Evolutionary conservation across 2,329 filamentous ascomycete species (phyloP).

Genomic region (Fusarium buharicum): DNA sequence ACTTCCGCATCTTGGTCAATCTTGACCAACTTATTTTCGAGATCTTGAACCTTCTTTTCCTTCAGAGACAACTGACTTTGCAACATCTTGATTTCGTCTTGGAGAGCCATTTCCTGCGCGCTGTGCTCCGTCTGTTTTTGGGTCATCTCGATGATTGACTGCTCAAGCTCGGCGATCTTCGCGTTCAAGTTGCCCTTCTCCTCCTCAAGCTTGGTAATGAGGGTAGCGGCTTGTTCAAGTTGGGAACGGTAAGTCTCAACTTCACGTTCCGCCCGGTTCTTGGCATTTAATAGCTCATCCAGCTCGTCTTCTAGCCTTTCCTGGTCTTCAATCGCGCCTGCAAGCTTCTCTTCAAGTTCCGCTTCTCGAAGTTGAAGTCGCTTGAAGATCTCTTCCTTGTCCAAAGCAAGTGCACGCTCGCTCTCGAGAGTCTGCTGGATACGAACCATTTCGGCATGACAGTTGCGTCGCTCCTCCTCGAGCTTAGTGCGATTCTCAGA

Average conservation of each 20-base stretch:
- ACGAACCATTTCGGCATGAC: constrained; percentile 85
- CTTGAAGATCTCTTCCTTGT: constrained; percentile 99
- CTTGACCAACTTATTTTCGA: constrained; percentile 85
- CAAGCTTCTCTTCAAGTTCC: constrained; percentile 91
- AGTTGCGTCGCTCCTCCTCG: constrained; percentile 90
- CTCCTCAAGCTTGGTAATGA: constrained; percentile 85
- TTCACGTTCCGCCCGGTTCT: constrained; percentile 88
- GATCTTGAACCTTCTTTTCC: constrained; percentile 87
- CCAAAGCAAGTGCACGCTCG: constrained; percentile 91
- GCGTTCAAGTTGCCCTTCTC: constrained; percentile 82
- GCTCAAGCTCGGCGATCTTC: constrained; percentile 75
- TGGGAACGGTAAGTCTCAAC: constrained; percentile 81
- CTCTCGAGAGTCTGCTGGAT: constrained; percentile 96
- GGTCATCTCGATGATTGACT: constrained; percentile 75
- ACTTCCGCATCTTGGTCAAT: constrained; percentile 89
- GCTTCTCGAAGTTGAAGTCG: constrained; percentile 91
- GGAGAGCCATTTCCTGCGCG: constrained; percentile 78
- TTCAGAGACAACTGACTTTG: constrained; percentile 90
- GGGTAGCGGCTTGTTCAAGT: constrained; percentile 87
- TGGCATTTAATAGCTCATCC: constrained; percentile 86
- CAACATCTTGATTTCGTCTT: constrained; percentile 88
- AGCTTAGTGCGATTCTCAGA: constrained; percentile 78
- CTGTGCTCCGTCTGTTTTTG: constrained; percentile 77
- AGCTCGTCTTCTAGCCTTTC: constrained; percentile 93
- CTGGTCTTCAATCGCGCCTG: constrained; percentile 92